Evolutionary conservation across 306 rosid species (phyloP).

Genomic region (Castanopsis chinensis): DNA sequence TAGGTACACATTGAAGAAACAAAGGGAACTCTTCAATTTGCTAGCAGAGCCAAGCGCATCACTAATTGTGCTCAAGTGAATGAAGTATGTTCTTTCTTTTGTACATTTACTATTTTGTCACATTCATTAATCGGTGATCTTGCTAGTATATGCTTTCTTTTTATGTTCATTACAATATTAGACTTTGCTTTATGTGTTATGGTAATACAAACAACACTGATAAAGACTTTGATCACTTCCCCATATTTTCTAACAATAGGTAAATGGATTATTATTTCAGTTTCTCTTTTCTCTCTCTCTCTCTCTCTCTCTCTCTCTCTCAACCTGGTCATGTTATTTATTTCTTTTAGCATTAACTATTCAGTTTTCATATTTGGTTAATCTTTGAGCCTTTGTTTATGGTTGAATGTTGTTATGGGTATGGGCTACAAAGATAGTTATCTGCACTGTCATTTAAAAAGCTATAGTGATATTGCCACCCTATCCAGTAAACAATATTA

Average conservation of each 20-base stretch:
- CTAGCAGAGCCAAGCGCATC: conserved; percentile 96
- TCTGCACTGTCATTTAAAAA: neutral
- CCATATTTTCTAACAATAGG: neutral
- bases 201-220: neutral
- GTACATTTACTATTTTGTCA: neutral
- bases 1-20: conserved; percentile 91
- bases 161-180: neutral
- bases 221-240: neutral
- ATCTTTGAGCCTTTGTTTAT: neutral
- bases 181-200: neutral
- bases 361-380: neutral
- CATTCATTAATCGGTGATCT: neutral
- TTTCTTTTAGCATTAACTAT: neutral
- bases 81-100: conserved; percentile 50
- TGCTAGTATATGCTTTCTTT: neutral
- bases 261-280: neutral
- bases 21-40: conserved; percentile 97
- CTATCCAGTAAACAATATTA: neutral
- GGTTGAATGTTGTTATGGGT: neutral
- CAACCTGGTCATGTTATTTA: neutral
- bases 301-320: too few relatives aligned
- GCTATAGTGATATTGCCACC: neutral
- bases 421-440: neutral
- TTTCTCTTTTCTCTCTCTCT: neutral
- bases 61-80: conserved; percentile 95